These are phyloP conservation scores for Triticum turgidum DNA, from an alignment of 176 grass and related monocot genomes.

Conservation along the genomic window DNA sequence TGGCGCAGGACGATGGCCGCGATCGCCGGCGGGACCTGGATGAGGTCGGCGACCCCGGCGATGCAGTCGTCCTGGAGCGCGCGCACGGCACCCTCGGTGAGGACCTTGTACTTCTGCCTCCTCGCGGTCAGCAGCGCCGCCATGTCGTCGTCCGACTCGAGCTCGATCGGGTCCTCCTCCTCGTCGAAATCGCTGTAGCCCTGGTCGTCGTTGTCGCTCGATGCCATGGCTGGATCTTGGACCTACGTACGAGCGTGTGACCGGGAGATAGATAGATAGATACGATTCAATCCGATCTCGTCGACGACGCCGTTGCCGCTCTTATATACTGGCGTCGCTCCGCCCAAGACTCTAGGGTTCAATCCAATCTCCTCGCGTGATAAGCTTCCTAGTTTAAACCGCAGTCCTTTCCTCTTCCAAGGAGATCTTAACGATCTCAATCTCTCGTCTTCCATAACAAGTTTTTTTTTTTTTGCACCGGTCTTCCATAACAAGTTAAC, in stretches of 20 bases:
- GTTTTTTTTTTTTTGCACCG: too few species aligned
- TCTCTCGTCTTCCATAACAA: background rate
- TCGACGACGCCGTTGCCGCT: too few species aligned
- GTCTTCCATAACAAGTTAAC: too few species aligned
- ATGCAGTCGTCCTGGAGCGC: background rate
- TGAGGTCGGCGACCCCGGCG: background rate
- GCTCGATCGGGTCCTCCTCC: too few species aligned
- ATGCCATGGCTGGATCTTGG: background rate
- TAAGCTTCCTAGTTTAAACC: background rate
- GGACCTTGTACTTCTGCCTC: background rate
- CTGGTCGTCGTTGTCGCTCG: background rate
- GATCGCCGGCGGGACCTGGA: constrained; percentile 4
- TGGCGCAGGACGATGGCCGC: constrained; percentile 20
- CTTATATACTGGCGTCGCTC: too few species aligned
- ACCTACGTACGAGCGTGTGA: too few species aligned
- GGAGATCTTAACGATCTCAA: background rate
- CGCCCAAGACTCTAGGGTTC: background rate
- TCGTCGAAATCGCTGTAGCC: constrained; percentile 10
- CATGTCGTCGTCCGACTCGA: background rate
- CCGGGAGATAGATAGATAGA: too few species aligned
- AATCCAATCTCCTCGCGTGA: background rate
- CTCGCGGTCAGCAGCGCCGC: background rate
- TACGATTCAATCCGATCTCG: too few species aligned
- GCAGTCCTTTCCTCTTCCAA: background rate
- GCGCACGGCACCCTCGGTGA: background rate